phyloP scores from a whole-genome alignment of 305 asterid species.

The Fraxinus ornus region DNA sequence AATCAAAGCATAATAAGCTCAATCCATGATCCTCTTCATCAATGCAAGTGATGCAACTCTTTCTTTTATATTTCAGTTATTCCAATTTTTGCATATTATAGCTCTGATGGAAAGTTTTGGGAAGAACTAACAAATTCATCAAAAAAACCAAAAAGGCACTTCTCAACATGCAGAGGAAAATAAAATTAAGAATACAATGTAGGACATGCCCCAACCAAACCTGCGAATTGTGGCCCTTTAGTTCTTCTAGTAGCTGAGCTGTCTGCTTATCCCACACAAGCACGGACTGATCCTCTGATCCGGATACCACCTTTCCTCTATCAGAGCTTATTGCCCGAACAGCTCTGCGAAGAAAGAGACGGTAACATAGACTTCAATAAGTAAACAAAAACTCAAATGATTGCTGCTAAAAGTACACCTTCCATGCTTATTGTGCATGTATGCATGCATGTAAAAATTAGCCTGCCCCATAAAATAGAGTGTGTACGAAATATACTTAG shows the following conservation, averaged over 20 bases:
- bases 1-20: conserved; percentile 1
- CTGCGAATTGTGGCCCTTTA: conserved; percentile 90
- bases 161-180: neutral
- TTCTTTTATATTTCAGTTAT: conserved; percentile 4
- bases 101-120: neutral
- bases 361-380: conserved; percentile 8
- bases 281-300: conserved; percentile 94
- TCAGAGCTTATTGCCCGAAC: conserved; percentile 94
- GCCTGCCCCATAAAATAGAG: conserved; percentile 12
- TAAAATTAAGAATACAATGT: neutral
- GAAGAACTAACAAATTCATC: conserved; percentile 11
- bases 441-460: conserved; percentile 25
- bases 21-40: conserved; percentile 2
- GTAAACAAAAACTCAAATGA: neutral
- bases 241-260: conserved; percentile 84
- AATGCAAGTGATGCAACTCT: neutral
- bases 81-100: neutral
- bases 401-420: neutral
- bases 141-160: neutral
- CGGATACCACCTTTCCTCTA: conserved; percentile 89
- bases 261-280: conserved; percentile 98
- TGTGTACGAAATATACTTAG: conserved; percentile 46
- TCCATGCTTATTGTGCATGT: conserved; percentile 14
- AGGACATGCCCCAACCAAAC: conserved; percentile 30
- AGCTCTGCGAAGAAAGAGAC: conserved; percentile 48